A percentile compares a stretch with the other conserved stretches of the same genome.
These are phyloP conservation scores for Kwoniella newhampshirensis DNA, from an alignment of 768 basidiomycete species.

Conservation along the genomic window DNA sequence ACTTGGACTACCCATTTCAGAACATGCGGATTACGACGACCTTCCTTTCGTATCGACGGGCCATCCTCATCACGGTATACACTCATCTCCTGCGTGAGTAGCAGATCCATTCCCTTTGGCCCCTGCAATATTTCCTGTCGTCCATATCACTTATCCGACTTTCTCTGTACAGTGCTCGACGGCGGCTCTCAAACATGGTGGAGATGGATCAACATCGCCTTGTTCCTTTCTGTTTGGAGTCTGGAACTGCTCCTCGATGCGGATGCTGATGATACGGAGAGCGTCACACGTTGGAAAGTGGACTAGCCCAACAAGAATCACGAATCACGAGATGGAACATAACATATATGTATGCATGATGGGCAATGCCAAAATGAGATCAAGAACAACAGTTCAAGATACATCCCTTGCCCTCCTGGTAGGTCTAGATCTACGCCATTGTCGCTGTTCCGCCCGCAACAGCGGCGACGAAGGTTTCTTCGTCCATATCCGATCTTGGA, in stretches of 20 bases:
- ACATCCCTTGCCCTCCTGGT: no score
- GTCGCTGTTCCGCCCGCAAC: no score
- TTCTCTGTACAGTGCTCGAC: conserved; percentile 43
- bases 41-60: conserved; percentile 50
- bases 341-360: no score
- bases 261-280: conserved; percentile 49
- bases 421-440: no score
- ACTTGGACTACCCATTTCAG: conserved; percentile 5
- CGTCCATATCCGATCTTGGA: no score
- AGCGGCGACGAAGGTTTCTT: no score
- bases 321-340: no score
- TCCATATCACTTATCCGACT: background rate
- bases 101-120: background rate
- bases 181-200: conserved; percentile 53
- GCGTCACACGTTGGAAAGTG: conserved; percentile 49
- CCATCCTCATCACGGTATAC: conserved; percentile 54
- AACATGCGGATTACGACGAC: conserved; percentile 52
- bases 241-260: conserved; percentile 51
- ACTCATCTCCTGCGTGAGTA: conserved; percentile 53
- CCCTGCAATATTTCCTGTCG: background rate
- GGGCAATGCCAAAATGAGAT: no score
- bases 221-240: conserved; percentile 50
- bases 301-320: no score
- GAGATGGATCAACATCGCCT: conserved; percentile 49
- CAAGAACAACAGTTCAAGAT: no score